Percentiles rank a stretch among this genome's conserved stretches.
Evolutionary conservation across 2,329 filamentous ascomycete species (phyloP).

Genomic region (Hymenoscyphus occultus): DNA sequence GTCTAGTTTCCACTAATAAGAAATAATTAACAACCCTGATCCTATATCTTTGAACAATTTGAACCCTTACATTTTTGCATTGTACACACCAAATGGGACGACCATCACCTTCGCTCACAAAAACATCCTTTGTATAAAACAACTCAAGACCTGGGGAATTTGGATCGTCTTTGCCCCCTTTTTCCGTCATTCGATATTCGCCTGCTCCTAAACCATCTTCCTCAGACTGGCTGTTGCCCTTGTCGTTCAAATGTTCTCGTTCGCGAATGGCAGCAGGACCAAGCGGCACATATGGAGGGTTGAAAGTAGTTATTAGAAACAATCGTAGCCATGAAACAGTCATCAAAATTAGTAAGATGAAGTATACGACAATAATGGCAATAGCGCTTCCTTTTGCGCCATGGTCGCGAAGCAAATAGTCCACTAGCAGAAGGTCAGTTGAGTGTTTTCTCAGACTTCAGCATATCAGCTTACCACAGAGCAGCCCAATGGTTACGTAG

Average conservation of each 20-base stretch:
- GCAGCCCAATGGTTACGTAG: slow-evolving; percentile 64
- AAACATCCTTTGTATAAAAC: slow-evolving; percentile 81
- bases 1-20: slow-evolving; percentile 69
- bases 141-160: slow-evolving; percentile 67
- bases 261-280: slow-evolving; percentile 41
- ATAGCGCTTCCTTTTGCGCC: slow-evolving; percentile 54
- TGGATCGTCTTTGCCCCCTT: slow-evolving; percentile 36
- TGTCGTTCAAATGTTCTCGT: slow-evolving; percentile 27
- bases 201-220: slow-evolving; percentile 25
- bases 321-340: slow-evolving; percentile 68
- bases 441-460: not conserved
- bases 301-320: slow-evolving; percentile 61
- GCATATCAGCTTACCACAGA: slow-evolving; percentile 58
- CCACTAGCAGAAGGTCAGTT: slow-evolving; percentile 48
- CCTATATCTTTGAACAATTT: not conserved
- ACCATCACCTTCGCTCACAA: slow-evolving; percentile 79
- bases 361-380: slow-evolving; percentile 70
- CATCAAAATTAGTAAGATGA: slow-evolving; percentile 66
- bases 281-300: slow-evolving; percentile 72
- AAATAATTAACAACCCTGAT: not conserved
- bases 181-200: slow-evolving; percentile 24
- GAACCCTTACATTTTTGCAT: slow-evolving; percentile 67
- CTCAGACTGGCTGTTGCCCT: slow-evolving; percentile 16
- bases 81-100: slow-evolving; percentile 82
- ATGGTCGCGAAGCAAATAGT: slow-evolving; percentile 62